Evolutionary conservation across 1,284 basidiomycete species (phyloP), one percentile per base, ranked within the genome.

Genomic region (Cutaneotrichosporon sp.): DNA sequence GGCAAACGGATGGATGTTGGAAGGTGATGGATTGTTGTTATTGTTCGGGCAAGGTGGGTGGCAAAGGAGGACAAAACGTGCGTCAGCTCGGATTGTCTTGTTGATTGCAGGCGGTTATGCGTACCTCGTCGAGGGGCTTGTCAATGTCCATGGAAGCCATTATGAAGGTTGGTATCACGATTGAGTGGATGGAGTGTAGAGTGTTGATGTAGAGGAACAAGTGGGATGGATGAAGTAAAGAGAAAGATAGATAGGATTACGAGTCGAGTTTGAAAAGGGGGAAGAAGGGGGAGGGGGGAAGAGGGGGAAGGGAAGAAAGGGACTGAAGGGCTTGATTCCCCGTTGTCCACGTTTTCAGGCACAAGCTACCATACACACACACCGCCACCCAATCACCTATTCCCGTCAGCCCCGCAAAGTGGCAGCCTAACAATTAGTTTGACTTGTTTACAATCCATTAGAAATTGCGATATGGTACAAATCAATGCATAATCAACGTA

Each of bases 121-220:
- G 60, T 66, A 96, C 91, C 73, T 94, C 90, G 81, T 95, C 92
- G 73, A 96, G 90, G 75, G 90, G 86, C 83, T 91, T 90, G 84
- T 95, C 92, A 71, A 83, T 78, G 72, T 81, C 82, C 81, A 82
- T 82, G 69, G 74, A 66, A 32, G 77, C 67, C 77, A 78, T 42
- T 42, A 6, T 46, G 26, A 18, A n/a, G 5, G 14, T 46, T n/a
- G 42, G 42, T 78, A 51, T 52, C 65, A 18, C 40, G 10, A 64
- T 60, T 73, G 47, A 49, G 62, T 51, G 58, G 58, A 31, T 51
- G 22, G 49, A 26, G 50, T 60, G 42, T 56, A 64, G 52, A 60
- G 49, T 50, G 47, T 58, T 58, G 51, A 56, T 34, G 58, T 47
- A 40, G 34, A 51, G 22, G n/a, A 56, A 42, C 14, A 16, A 14